Conservation (phyloP, 1,284 basidiomycete species). For the Malassezia nana region DNA sequence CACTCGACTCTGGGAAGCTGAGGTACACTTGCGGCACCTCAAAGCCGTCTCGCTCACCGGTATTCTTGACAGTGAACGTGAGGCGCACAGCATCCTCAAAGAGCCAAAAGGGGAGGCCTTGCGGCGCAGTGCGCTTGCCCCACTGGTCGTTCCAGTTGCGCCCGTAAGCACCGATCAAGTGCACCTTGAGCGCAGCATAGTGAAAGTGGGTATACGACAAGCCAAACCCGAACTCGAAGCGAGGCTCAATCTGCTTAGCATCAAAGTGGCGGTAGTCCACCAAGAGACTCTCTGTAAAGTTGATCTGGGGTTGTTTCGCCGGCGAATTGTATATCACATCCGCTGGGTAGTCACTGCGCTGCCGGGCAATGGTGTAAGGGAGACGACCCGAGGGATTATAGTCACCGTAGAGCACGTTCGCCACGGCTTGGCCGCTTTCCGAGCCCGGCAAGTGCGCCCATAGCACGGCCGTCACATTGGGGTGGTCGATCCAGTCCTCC, state of each 20-base stretch:
- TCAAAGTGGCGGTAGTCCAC: conserved; percentile 38
- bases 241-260: conserved; percentile 25
- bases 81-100: conserved; percentile 30
- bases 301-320: conserved; percentile 30
- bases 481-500: conserved; percentile 32
- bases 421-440: conserved; percentile 31
- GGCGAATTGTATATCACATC: conserved; percentile 29
- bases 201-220: conserved; percentile 36
- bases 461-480: conserved; percentile 38
- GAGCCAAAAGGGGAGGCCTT: conserved; percentile 30
- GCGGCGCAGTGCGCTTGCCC: conserved; percentile 18
- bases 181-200: conserved; percentile 21
- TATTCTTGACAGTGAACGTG: conserved; percentile 28
- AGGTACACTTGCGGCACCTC: conserved; percentile 40
- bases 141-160: conserved; percentile 21
- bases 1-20: conserved; percentile 25
- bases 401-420: conserved; percentile 33
- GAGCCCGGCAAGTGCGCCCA: conserved; percentile 31
- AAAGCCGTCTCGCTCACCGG: conserved; percentile 26
- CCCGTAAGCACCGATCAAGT: conserved; percentile 11
- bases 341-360: conserved; percentile 18
- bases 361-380: conserved; percentile 36
- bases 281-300: conserved; percentile 33
- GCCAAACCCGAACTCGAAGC: conserved; percentile 33
- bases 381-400: conserved; percentile 34